These are phyloP conservation scores for Cordyceps cateniannulata DNA, from an alignment of 2,329 filamentous ascomycete genomes.

Conservation along the genomic window DNA sequence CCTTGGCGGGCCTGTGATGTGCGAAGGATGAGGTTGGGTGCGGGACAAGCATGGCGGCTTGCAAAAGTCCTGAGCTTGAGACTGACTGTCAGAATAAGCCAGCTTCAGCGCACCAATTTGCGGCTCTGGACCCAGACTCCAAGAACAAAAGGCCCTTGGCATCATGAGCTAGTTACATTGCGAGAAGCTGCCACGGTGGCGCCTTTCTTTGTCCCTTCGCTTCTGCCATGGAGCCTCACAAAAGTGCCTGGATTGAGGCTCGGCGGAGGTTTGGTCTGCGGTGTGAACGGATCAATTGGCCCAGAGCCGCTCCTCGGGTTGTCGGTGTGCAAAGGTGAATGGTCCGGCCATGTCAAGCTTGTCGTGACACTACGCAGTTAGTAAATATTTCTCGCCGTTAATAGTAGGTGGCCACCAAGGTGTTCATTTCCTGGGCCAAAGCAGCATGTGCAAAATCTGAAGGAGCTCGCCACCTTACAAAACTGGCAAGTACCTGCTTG, in stretches of 20 bases:
- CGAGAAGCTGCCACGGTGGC: background rate
- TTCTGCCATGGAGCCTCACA: slow-evolving; percentile 2
- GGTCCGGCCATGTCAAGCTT: background rate
- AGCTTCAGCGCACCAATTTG: background rate
- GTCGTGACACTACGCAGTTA: background rate
- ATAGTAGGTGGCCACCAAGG: background rate
- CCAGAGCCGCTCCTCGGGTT: background rate
- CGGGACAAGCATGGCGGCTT: background rate
- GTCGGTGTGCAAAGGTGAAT: slow-evolving; percentile 8
- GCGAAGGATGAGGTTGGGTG: slow-evolving; percentile 1
- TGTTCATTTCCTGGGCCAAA: background rate
- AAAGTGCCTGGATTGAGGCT: slow-evolving; percentile 6
- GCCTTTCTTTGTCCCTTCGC: background rate
- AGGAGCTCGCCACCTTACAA: slow-evolving; percentile 1
- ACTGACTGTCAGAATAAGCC: background rate
- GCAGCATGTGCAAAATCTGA: background rate
- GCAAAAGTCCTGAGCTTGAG: slow-evolving; percentile 4
- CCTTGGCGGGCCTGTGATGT: background rate
- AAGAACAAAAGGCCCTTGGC: slow-evolving; percentile 6
- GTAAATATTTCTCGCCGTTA: background rate
- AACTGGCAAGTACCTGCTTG: background rate
- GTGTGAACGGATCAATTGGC: background rate
- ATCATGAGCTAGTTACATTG: background rate
- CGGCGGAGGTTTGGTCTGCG: background rate
- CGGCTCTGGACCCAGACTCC: background rate